phyloP scores from a whole-genome alignment of 2,329 filamentous ascomycete genomes.

The Hortaea werneckii region DNA sequence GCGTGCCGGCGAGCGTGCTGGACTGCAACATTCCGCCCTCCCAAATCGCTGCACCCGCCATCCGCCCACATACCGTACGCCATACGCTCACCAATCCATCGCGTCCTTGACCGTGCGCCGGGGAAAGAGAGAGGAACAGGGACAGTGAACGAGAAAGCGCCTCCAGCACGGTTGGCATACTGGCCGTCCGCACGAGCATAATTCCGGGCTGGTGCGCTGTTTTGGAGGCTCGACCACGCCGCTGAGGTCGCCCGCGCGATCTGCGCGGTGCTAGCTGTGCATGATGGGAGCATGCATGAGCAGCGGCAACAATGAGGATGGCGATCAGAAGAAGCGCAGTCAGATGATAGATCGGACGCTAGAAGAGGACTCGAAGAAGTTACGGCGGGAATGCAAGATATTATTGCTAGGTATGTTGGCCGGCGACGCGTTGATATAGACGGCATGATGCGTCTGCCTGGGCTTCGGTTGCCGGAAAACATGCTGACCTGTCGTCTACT shows the following conservation, averaged over 20 bases:
- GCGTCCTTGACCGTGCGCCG: too few relatives aligned
- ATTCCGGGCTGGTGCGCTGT: neutral
- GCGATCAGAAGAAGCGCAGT: constrained; percentile 89
- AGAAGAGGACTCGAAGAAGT: constrained; percentile 84
- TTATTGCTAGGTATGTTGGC: constrained; percentile 64
- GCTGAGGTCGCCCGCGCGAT: constrained; percentile 19
- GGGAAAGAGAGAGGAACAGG: too few relatives aligned
- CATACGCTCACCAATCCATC: too few relatives aligned
- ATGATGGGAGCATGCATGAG: constrained; percentile 92
- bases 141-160: too few relatives aligned
- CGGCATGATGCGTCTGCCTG: neutral
- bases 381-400: constrained; percentile 98
- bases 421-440: too few relatives aligned
- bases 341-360: constrained; percentile 89
- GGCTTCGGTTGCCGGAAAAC: neutral
- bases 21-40: too few relatives aligned
- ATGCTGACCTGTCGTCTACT: constrained; percentile 2
- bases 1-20: too few relatives aligned
- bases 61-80: too few relatives aligned
- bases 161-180: too few relatives aligned
- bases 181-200: too few relatives aligned
- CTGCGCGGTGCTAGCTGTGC: constrained; percentile 11
- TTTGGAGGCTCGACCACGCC: constrained; percentile 3
- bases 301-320: constrained; percentile 73
- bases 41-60: too few relatives aligned